A percentile compares a stretch with the other conserved stretches of the same genome.
phyloP scores from a whole-genome alignment of 768 basidiomycete genomes.

The Serpula lacrymans region DNA sequence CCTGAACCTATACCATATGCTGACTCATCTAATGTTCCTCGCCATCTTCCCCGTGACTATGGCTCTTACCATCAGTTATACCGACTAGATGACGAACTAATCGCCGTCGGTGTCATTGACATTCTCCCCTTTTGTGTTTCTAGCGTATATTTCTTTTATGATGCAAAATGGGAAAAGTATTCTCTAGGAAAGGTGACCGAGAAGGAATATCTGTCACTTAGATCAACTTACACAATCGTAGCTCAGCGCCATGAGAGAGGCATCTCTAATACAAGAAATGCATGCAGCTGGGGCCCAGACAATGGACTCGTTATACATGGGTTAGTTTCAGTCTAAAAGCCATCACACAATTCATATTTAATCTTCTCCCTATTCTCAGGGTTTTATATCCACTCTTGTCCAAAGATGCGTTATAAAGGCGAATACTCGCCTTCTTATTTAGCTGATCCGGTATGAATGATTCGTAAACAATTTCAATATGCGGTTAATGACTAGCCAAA shows the following conservation, averaged over 20 bases:
- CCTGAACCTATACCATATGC: constrained; percentile 58
- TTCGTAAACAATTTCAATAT: background rate
- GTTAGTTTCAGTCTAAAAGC: constrained; percentile 32
- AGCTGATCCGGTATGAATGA: constrained; percentile 67
- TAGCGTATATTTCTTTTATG: constrained; percentile 88
- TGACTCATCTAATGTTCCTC: constrained; percentile 39
- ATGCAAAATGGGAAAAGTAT: constrained; percentile 60
- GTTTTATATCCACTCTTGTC: constrained; percentile 89
- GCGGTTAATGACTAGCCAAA: background rate
- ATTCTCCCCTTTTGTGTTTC: constrained; percentile 85
- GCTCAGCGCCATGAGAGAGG: constrained; percentile 86
- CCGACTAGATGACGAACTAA: constrained; percentile 71
- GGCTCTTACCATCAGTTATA: constrained; percentile 95
- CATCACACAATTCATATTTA: background rate
- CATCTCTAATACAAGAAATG: constrained; percentile 72
- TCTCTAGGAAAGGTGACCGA: constrained; percentile 72
- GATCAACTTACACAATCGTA: constrained; percentile 23
- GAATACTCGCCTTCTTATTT: constrained; percentile 89
- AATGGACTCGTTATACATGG: constrained; percentile 83
- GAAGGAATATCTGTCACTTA: background rate
- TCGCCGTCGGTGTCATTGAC: constrained; percentile 88
- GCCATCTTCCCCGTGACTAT: constrained; percentile 68
- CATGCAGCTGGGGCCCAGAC: constrained; percentile 58
- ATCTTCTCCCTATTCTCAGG: constrained; percentile 42
- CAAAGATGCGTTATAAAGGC: constrained; percentile 95